phyloP scores from a whole-genome alignment of 2,329 filamentous ascomycete genomes.

The Chrysoporthe puriensis region DNA sequence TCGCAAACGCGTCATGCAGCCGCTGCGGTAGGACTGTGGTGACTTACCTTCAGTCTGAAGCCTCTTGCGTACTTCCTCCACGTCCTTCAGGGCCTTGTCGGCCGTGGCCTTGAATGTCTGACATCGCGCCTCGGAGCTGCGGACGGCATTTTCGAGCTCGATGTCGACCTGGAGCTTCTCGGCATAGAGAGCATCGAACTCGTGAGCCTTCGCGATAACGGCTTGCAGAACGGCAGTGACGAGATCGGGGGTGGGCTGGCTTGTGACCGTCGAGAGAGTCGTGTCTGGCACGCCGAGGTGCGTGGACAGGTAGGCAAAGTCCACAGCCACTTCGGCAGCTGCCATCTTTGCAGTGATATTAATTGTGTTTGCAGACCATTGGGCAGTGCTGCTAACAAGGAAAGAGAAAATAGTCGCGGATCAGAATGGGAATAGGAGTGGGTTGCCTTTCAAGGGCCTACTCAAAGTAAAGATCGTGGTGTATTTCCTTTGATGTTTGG shows the following conservation, averaged over 20 bases:
- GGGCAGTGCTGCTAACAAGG: not conserved
- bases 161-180: slow-evolving; percentile 90
- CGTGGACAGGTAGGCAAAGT: slow-evolving; percentile 73
- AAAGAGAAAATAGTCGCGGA: not conserved
- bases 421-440: not conserved
- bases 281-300: slow-evolving; percentile 71
- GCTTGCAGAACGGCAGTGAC: slow-evolving; percentile 75
- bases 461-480: slow-evolving; percentile 1
- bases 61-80: slow-evolving; percentile 79
- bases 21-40: slow-evolving; percentile 11
- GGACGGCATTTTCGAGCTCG: slow-evolving; percentile 87
- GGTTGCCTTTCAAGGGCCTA: not conserved
- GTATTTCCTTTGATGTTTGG: slow-evolving; percentile 18
- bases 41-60: slow-evolving; percentile 77
- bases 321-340: slow-evolving; percentile 56
- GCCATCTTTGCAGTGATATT: slow-evolving; percentile 53
- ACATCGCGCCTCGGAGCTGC: slow-evolving; percentile 79
- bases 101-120: slow-evolving; percentile 80
- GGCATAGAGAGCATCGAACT: slow-evolving; percentile 79
- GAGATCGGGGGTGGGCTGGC: slow-evolving; percentile 76
- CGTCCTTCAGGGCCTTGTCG: slow-evolving; percentile 82
- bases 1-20: slow-evolving; percentile 10
- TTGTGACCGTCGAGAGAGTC: slow-evolving; percentile 62
- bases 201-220: slow-evolving; percentile 77
- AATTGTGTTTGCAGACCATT: slow-evolving; percentile 24